These are phyloP conservation scores for Arthrobotrys iridis DNA, from an alignment of 2,329 filamentous ascomycete genomes.

Conservation along the genomic window DNA sequence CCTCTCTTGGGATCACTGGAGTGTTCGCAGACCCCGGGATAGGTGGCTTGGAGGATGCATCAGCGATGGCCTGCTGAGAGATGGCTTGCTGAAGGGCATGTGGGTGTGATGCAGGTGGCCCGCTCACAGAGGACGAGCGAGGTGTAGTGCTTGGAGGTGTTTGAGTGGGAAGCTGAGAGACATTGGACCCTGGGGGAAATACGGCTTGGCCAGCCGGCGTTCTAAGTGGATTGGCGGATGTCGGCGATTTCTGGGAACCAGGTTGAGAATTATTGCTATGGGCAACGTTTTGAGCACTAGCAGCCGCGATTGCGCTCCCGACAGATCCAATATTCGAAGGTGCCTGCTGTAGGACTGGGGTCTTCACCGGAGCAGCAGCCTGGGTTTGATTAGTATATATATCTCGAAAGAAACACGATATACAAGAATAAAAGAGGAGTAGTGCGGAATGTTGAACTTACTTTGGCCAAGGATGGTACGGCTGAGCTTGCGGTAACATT, in stretches of 20 bases:
- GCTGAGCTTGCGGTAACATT: not conserved
- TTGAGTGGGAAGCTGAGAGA: slow-evolving; percentile 63
- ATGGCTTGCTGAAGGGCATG: slow-evolving; percentile 66
- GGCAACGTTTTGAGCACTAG: slow-evolving; percentile 31
- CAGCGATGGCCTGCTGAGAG: slow-evolving; percentile 66
- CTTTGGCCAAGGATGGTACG: slow-evolving; percentile 14
- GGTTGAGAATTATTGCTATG: slow-evolving; percentile 1
- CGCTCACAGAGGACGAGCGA: slow-evolving; percentile 61
- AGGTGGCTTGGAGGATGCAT: slow-evolving; percentile 59
- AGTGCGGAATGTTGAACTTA: slow-evolving; percentile 1
- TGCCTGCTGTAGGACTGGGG: slow-evolving; percentile 17
- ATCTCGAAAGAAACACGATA: not conserved
- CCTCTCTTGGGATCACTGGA: slow-evolving; percentile 48
- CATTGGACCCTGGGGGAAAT: slow-evolving; percentile 20
- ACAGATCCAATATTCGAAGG: slow-evolving; percentile 45
- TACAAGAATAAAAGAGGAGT: not conserved
- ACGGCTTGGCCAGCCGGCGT: not conserved
- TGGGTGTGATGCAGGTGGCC: slow-evolving; percentile 66
- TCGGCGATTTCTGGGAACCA: slow-evolving; percentile 48
- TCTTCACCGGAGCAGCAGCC: slow-evolving; percentile 24
- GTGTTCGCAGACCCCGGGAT: slow-evolving; percentile 41
- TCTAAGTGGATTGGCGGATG: slow-evolving; percentile 27
- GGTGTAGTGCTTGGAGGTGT: slow-evolving; percentile 63
- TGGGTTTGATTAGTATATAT: not conserved
- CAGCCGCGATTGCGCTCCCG: slow-evolving; percentile 36